These are phyloP conservation scores for Erodium trifolium DNA, from an alignment of 441 rosid genomes.

Conservation along the genomic window DNA sequence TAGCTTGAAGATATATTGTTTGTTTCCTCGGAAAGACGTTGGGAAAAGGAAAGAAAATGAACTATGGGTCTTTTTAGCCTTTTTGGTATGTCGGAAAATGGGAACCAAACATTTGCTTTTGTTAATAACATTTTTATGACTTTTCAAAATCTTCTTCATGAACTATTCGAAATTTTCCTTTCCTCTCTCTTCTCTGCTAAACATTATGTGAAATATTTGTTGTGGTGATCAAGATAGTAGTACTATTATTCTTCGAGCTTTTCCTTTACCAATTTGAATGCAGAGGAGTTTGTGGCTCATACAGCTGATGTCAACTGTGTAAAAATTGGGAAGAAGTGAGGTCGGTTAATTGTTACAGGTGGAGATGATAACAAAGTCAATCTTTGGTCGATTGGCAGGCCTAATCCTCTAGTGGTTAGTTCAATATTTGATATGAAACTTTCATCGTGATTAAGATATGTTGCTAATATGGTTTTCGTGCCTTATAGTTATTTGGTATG, in stretches of 20 bases:
- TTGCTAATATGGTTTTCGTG: not conserved
- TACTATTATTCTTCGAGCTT: not conserved
- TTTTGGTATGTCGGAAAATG: not conserved
- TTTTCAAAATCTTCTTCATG: not conserved
- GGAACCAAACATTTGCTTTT: not conserved
- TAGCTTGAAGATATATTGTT: not conserved
- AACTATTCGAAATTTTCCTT: not conserved
- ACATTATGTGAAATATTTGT: not conserved
- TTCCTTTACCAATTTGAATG: conserved; percentile 36
- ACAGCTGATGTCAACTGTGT: conserved; percentile 72
- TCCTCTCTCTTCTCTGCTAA: not conserved
- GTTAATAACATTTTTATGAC: not conserved
- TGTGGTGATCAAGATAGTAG: not conserved
- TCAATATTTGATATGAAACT: not conserved
- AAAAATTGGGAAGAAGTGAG: conserved; percentile 61
- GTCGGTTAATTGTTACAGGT: conserved; percentile 65
- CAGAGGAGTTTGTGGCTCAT: conserved; percentile 93
- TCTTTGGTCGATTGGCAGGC: conserved; percentile 81
- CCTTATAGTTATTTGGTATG: no score
- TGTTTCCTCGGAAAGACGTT: not conserved
- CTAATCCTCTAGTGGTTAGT: conserved; percentile 67
- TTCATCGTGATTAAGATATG: not conserved
- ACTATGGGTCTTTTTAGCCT: not conserved
- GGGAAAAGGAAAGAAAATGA: not conserved
- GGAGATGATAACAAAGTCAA: conserved; percentile 84